Evolutionary conservation across 2,329 filamentous ascomycete species (phyloP), one percentile per base, ranked within the genome.

Genomic region (Nemania diffusa): DNA sequence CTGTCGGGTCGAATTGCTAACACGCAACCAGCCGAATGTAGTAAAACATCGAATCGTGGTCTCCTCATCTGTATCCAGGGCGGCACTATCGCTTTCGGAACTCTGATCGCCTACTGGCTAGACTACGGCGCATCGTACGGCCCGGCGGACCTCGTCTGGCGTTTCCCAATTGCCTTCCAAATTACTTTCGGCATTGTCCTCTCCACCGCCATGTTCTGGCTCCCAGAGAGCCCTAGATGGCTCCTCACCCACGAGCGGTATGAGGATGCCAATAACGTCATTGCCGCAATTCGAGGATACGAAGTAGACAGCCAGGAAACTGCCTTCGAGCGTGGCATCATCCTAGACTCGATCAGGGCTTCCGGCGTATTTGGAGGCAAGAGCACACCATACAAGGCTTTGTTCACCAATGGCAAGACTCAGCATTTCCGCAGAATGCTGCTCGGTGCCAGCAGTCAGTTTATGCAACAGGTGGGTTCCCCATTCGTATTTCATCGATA

Each of bases 361-460:
- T 85, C 83, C 26, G 85, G 83, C 29, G 67, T 71, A 5, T 80
- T 80, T 64, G 77, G 76, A 44, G 80, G 80, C 46, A 78, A 81
- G 80, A 80, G 76, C 70, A 84, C 82, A 0, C 83, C 82, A 0
- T 75, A 85, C 75, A 85, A 83, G 70, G 84, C 86, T 0, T 81
- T 90, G 1, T 83, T 90, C 73, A 89, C 87, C 0, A 82, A 84
- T 56, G 88, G 88, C 68, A 89, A 88, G 79, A 90, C 87, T 0
- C 88, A 91, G 78, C 88, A 91, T 73, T 86, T 90, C 79, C 85
- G 88, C 7, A 84, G 89, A 37, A 88, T 90, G 83, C 70, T 90
- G 60, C 83, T 91, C 5, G 88, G 88, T 2, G 82, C 85, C 0
- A 84, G 83, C 8, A 83, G 83, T 5, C 88, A 90, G 76, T 80